Evolutionary conservation across 2,329 filamentous ascomycete species (phyloP), one percentile per base, ranked within the genome.

Genomic region (Colletotrichum tabaci): DNA sequence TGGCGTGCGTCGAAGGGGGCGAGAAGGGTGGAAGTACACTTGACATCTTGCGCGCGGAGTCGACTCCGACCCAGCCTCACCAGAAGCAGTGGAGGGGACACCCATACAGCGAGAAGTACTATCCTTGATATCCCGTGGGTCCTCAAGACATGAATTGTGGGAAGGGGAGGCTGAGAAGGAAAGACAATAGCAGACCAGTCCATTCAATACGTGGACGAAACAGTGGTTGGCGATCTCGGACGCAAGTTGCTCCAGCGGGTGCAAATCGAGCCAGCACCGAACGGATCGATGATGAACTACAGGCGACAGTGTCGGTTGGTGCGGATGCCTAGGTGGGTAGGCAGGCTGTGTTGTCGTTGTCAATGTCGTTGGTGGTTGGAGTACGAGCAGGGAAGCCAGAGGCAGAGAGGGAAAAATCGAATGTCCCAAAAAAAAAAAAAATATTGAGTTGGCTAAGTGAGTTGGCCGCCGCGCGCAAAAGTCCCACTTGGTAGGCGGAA

Each of bases 401-500:
- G 30, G 21, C 13, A 7, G 35, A 35, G 47, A 8, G 47, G 35
- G 5, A 13, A 15, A 61, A 8, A 21, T 7, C 26, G 35, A 61
- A 61, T 10, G 30, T 50, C 35, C n/a, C 1, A 50, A n/a, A 23
- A 50, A 61, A 62, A 16, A 16, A 40, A 66, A 68, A 58, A 68
- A 68, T 46, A 58, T n/a, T n/a, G n/a, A 60, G 65, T 47, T 60
- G 68, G 65, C 35, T 55, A 52, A 21, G n/a, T 50, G 60, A 56
- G 68, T n/a, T 68, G 65, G 57, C 53, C 5, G 12, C 49, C 30
- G 23, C 47, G 6, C 30, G 30, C 30, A 30, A n/a, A 50, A 67
- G 67, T 71, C 65, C 68, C 68, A 71, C 68, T 68, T 55, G 50
- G 40, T 44, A 26, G 65, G 58, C 52, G 52, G 65, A 55, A 67